Evolutionary conservation across 192 early-diverging fungal species (phyloP).

Genomic region (Glomus cerebriforme): DNA sequence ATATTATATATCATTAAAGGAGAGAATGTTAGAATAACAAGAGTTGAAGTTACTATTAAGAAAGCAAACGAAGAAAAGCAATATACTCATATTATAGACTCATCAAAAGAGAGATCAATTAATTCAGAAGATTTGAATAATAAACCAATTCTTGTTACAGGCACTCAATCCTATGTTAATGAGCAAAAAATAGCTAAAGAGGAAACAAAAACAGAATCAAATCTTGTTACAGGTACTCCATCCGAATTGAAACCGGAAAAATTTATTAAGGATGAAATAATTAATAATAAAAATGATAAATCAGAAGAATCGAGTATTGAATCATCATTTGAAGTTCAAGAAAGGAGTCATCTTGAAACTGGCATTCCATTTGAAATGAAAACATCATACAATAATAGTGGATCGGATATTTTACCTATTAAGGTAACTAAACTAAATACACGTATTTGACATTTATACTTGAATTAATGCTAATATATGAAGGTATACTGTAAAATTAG

Average conservation of each 20-base stretch:
- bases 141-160: neutral
- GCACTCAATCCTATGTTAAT: neutral
- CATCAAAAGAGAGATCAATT: neutral
- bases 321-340: neutral
- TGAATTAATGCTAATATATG: neutral
- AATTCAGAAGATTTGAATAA: neutral
- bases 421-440: neutral
- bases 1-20: neutral
- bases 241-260: slow-evolving; percentile 16
- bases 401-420: neutral
- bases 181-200: neutral
- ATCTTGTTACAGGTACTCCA: neutral
- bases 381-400: slow-evolving; percentile 4
- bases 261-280: neutral
- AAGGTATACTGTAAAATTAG: neutral
- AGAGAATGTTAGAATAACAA: neutral
- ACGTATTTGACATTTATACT: neutral
- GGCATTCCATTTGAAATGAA: slow-evolving; percentile 16
- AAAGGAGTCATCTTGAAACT: neutral
- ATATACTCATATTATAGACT: neutral
- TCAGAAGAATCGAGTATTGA: neutral
- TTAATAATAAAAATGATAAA: neutral
- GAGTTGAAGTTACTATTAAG: neutral
- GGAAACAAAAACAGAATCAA: neutral
- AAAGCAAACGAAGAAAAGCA: neutral